Evolutionary conservation across 192 early-diverging fungal species (phyloP).

Genomic region (Chytriomyces sp.): DNA sequence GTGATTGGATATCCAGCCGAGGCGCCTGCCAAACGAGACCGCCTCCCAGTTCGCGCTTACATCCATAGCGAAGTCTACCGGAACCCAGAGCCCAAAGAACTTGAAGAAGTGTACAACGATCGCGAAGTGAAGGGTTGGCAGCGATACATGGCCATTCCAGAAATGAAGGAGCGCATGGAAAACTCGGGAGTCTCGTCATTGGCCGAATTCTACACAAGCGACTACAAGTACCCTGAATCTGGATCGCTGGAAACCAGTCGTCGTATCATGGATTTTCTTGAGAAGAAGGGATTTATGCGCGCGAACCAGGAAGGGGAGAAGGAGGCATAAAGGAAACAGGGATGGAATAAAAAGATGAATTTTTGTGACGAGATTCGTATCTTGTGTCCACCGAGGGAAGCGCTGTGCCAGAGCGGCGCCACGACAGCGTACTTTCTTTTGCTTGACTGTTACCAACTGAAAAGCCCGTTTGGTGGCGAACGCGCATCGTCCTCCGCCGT

Average conservation of each 20-base stretch:
- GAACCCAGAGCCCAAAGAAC: not conserved
- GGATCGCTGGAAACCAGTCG: not conserved
- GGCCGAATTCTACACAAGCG: slow-evolving; percentile 8
- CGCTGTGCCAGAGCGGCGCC: no score
- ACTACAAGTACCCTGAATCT: slow-evolving; percentile 8
- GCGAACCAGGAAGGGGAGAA: no score
- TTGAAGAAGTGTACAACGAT: not conserved
- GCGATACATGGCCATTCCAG: not conserved
- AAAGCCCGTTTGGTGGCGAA: no score
- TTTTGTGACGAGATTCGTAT: no score
- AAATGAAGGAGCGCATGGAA: not conserved
- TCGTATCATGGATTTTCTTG: not conserved
- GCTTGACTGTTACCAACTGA: no score
- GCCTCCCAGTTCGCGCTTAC: slow-evolving; percentile 1
- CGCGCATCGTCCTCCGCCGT: no score
- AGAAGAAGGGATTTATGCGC: not conserved
- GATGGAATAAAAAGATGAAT: no score
- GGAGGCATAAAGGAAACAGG: no score
- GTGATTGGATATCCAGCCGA: slow-evolving; percentile 12
- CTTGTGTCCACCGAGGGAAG: no score
- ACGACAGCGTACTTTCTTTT: no score
- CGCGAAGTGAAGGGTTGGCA: slow-evolving; percentile 5
- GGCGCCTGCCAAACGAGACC: slow-evolving; percentile 2
- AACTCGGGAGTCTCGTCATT: not conserved
- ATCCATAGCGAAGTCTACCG: slow-evolving; percentile 6